Base-by-base conservation (phyloP, 2,329 filamentous ascomycete genomes). In the Emergomyces pasteurianus region DNA sequence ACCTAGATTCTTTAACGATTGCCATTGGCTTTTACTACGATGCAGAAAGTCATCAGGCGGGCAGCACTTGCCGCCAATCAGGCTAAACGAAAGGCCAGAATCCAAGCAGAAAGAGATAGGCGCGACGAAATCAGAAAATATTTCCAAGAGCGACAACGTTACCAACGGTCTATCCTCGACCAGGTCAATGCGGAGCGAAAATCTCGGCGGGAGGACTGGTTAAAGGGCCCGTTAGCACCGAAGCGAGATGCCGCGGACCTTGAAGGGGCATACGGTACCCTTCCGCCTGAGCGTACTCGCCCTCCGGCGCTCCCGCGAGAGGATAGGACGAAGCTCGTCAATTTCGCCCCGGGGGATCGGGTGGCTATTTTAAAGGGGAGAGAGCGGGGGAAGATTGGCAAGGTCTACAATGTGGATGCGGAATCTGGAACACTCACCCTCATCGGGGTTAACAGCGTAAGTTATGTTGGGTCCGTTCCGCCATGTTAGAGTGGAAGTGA, bases 301-400 rank as follows among this genome's bases (percentile, higher is more conserved):
- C 69, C 72, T 40, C 71, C 79, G 36, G 68, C 74, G 28, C 70
- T 79, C 53, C 73, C 76, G 23, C 69, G 75, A 60, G 69, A 71
- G 60, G 69, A 72, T 55, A 71, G 65, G 71, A 73, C 66, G 60
- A 72, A 71, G 67, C 80, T 81, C 72, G 78, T 89, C 63, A 87
- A 85, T 65, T 77, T 92, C 62, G 82, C 80, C 28, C 70, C 76
- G 3, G 85, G 86, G 7, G 94, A 97, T 74, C 83, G 94, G 62
- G 91, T 96, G 38, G 89, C 92, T 59, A 77, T 97, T 62, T 76
- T 90, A 59, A 84, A 87, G 63, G 92, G 92, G 9, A 82, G 81
- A 42, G 88, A 94, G 69, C 88, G 86, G 77, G 91, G 91, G 68
- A 89, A 87, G 77, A 94, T 99, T 74, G 89, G 89, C 58, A 77